Conservation (phyloP, 2,329 filamentous ascomycete species). For the Aspergillus texensis region DNA sequence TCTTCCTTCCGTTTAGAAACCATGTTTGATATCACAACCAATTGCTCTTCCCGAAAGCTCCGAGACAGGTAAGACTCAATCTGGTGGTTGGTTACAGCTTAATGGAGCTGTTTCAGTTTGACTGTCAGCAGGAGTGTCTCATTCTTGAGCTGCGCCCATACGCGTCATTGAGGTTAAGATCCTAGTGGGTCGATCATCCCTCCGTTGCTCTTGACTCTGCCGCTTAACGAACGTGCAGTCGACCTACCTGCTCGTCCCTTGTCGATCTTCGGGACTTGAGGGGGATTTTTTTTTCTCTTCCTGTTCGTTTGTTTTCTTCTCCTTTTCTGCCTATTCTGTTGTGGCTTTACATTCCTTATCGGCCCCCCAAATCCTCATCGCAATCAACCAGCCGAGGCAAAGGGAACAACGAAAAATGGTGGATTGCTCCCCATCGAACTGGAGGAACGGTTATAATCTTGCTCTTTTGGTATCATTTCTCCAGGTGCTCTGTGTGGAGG, state of each 20-base stretch:
- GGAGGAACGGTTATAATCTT: constrained; percentile 14
- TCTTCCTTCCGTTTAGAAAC: too few relatives aligned
- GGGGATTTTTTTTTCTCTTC: constrained; percentile 4
- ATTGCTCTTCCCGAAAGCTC: neutral
- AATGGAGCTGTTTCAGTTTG: constrained; percentile 13
- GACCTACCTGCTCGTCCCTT: neutral
- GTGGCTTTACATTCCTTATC: neutral
- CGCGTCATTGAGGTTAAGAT: constrained; percentile 24
- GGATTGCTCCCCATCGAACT: constrained; percentile 4
- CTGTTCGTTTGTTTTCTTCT: neutral
- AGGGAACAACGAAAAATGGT: constrained; percentile 13
- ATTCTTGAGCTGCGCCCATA: constrained; percentile 15
- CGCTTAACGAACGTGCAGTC: constrained; percentile 4
- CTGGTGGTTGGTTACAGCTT: neutral
- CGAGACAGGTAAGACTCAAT: neutral
- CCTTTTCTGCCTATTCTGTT: constrained; percentile 1
- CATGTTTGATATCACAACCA: neutral
- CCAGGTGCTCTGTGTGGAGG: constrained; percentile 8
- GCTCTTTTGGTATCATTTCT: constrained; percentile 3
- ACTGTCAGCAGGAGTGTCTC: constrained; percentile 4
- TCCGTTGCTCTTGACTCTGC: constrained; percentile 4
- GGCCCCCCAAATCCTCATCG: neutral
- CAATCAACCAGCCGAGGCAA: neutral
- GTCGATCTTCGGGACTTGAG: constrained; percentile 12
- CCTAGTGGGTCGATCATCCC: constrained; percentile 24